Evolutionary conservation across 495 filamentous ascomycete species (phyloP).

Genomic region (Aspergillus avenaceus): DNA sequence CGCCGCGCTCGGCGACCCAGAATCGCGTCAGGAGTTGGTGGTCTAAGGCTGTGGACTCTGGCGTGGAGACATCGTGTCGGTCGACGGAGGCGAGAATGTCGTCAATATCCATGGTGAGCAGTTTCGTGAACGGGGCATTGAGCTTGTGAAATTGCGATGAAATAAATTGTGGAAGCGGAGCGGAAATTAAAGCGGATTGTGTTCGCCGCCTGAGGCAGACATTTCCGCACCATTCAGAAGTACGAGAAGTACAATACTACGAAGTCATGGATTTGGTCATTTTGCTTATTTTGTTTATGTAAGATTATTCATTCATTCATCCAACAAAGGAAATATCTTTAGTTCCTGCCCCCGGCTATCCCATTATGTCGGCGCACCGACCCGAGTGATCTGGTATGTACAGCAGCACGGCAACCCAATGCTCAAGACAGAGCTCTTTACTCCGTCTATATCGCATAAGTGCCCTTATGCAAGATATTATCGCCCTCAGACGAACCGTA

Average conservation of each 20-base stretch:
- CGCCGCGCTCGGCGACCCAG: conserved; percentile 87
- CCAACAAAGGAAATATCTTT: conserved; percentile 32
- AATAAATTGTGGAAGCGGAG: conserved; percentile 13
- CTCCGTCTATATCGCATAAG: too few species aligned
- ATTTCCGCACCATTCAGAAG: too few species aligned
- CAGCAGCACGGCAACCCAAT: conserved; percentile 30
- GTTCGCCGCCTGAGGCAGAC: conserved; percentile 15
- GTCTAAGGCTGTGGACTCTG: conserved; percentile 61
- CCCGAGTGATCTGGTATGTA: conserved; percentile 30
- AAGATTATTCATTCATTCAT: conserved; percentile 3
- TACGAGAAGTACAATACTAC: too few species aligned
- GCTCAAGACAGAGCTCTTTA: too few species aligned
- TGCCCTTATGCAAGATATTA: conserved; percentile 20
- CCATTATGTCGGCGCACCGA: conserved; percentile 15
- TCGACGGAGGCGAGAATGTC: conserved; percentile 84
- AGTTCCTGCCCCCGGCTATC: conserved; percentile 23
- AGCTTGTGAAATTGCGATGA: not conserved
- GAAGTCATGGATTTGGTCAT: too few species aligned
- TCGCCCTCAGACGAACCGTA: conserved; percentile 15
- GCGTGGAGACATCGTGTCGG: conserved; percentile 49
- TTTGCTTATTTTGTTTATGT: too few species aligned
- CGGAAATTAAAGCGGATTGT: conserved; percentile 15
- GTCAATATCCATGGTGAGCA: conserved; percentile 70
- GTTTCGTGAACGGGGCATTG: not conserved
- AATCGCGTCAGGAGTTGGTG: conserved; percentile 84